Evolutionary conservation across 2,329 filamentous ascomycete species (phyloP).

Genomic region (Raffaelea arxii): DNA sequence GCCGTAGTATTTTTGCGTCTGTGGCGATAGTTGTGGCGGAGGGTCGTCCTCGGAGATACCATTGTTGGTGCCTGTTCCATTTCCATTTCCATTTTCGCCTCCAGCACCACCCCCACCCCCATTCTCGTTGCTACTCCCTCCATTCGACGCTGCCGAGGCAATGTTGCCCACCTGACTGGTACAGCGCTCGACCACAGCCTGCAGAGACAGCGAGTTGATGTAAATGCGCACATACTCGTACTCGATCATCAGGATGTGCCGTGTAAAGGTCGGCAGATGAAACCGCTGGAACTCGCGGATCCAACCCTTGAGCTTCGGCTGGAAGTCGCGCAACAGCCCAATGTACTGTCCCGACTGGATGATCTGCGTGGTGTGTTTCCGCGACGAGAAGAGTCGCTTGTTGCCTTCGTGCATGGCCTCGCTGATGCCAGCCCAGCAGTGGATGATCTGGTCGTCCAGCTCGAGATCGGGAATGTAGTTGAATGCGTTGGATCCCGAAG

Average conservation of each 20-base stretch:
- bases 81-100: too few relatives aligned
- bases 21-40: constrained; percentile 41
- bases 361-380: constrained; percentile 78
- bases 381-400: constrained; percentile 75
- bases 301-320: constrained; percentile 70
- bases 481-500: constrained; percentile 47
- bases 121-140: too few relatives aligned
- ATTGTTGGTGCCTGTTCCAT: background rate
- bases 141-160: constrained; percentile 22
- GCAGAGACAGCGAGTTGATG: constrained; percentile 84
- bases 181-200: constrained; percentile 89
- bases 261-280: constrained; percentile 53
- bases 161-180: constrained; percentile 58
- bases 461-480: constrained; percentile 59
- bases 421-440: constrained; percentile 92
- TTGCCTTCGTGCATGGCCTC: constrained; percentile 89
- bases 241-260: constrained; percentile 81
- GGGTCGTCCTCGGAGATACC: constrained; percentile 17
- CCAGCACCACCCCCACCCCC: too few relatives aligned
- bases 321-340: constrained; percentile 69
- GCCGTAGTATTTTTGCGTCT: constrained; percentile 55
- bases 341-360: constrained; percentile 82
- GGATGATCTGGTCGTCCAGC: constrained; percentile 60
- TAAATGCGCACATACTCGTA: constrained; percentile 94
- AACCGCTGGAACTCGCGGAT: constrained; percentile 73